phyloP scores from a whole-genome alignment of 768 basidiomycete genomes.

The Leccinum arenicola region DNA sequence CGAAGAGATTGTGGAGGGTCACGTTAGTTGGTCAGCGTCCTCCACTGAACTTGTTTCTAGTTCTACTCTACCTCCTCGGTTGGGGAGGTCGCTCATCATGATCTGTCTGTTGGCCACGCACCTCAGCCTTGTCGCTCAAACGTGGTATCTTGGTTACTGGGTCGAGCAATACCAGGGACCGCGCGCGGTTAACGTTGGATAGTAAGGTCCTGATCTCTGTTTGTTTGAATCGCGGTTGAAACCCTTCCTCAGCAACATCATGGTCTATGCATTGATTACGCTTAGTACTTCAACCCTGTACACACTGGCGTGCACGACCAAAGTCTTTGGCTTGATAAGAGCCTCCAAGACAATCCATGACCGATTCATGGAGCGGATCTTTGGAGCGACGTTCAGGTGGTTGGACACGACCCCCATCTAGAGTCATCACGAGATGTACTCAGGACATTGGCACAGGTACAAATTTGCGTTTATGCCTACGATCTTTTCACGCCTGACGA shows the following conservation, averaged over 20 bases:
- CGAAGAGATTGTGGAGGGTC: too few relatives aligned
- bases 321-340: slow-evolving; percentile 44
- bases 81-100: too few relatives aligned
- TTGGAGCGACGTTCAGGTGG: slow-evolving; percentile 63
- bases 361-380: slow-evolving; percentile 48
- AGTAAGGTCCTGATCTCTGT: slow-evolving; percentile 22
- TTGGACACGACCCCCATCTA: slow-evolving; percentile 39
- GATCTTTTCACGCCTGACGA: background rate
- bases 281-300: slow-evolving; percentile 32
- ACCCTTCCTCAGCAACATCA: slow-evolving; percentile 42
- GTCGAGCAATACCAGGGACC: slow-evolving; percentile 29
- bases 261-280: slow-evolving; percentile 40
- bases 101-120: too few relatives aligned
- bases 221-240: background rate
- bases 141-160: too few relatives aligned
- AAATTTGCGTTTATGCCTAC: too few relatives aligned
- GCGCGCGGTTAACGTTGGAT: slow-evolving; percentile 30
- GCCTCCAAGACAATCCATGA: slow-evolving; percentile 56
- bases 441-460: slow-evolving; percentile 48
- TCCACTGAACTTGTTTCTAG: too few relatives aligned
- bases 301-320: slow-evolving; percentile 35
- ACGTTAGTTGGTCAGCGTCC: too few relatives aligned
- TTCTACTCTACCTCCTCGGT: too few relatives aligned
- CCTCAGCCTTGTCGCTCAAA: too few relatives aligned
- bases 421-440: slow-evolving; percentile 30